Evolutionary conservation across 2,329 filamentous ascomycete species (phyloP).

Genomic region (Madurella fahalii): DNA sequence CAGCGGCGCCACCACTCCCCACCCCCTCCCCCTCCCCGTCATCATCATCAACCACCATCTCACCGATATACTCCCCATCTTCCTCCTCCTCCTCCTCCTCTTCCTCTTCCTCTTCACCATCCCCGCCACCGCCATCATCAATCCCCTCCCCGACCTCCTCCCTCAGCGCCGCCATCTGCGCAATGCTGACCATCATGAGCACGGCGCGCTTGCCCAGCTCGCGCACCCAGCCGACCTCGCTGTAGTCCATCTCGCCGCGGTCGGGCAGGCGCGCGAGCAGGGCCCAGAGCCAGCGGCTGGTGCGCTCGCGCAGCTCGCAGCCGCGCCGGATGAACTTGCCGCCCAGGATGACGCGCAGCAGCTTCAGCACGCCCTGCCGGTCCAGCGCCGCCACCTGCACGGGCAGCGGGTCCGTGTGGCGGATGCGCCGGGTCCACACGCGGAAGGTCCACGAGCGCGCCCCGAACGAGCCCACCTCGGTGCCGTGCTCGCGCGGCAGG

Average conservation of each 20-base stretch:
- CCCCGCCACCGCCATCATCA: constrained; percentile 27
- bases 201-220: constrained; percentile 77
- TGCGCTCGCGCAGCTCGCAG: constrained; percentile 57
- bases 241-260: constrained; percentile 68
- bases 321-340: constrained; percentile 60
- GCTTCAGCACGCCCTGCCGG: constrained; percentile 60
- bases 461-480: constrained; percentile 52
- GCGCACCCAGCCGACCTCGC: constrained; percentile 70
- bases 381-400: constrained; percentile 61
- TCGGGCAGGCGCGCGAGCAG: constrained; percentile 72
- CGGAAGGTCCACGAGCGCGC: constrained; percentile 46
- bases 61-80: not conserved
- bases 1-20: not conserved
- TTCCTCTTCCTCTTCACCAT: constrained; percentile 28
- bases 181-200: constrained; percentile 51
- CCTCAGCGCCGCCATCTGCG: constrained; percentile 47
- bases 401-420: constrained; percentile 52
- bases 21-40: not conserved
- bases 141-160: constrained; percentile 36
- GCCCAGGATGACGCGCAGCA: constrained; percentile 63
- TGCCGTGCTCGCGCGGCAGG: constrained; percentile 52
- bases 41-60: constrained; percentile 15
- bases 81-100: constrained; percentile 14
- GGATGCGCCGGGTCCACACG: constrained; percentile 51
- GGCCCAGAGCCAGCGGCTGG: constrained; percentile 83